Evolutionary conservation across 352 stramenopile species (phyloP), one percentile per base, ranked within the genome.

Genomic region (Phytophthora boehmeriae): DNA sequence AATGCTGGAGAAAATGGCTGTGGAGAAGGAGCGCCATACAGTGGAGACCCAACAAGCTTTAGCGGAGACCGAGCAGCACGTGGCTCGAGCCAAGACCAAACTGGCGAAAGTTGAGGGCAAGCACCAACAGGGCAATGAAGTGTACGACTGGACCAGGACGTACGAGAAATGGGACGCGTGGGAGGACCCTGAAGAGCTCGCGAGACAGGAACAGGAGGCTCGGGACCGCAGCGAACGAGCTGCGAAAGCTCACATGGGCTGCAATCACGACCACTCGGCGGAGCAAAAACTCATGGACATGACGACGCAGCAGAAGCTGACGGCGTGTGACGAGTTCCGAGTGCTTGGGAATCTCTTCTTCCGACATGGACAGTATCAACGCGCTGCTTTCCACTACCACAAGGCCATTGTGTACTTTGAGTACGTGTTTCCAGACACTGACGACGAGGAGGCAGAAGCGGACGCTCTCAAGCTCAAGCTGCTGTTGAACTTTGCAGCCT

Each of bases 201-300:
- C 76, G 16, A 75, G 66, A 25, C 70, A 83, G 27, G 83, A 95
- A 44, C 73, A 88, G 52, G 73, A 79, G 25, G 78, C 81, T 34
- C 65, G 83, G 19, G 81, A 86, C 13, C 89, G 86, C 57, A 81
- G 76, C 20, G 80, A 86, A 45, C 78, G 81, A 0, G 78, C 80
- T 0, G 36, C 64, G 0, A 76, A 78, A 48, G 59, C 66, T 22
- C 75, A 87, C 23, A 76, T 76, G 39, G 72, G 78, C 28, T 95
- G 86, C 72, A 88, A 92, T 58, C 86, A 95, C 63, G 86, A 95
- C 67, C 86, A 95, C 70, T 95, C 86, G 48, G 84, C 86, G 22
- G 86, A 95, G 70, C 84, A 93, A 78, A 87, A 83, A 59, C 70
- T 95, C 45, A 95, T 95, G 86, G 86, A 95, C 55, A 93, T 93